Percentiles rank a stretch among this genome's conserved stretches.
Conservation (phyloP, 306 rosid species). For the Vigna mungo region DNA sequence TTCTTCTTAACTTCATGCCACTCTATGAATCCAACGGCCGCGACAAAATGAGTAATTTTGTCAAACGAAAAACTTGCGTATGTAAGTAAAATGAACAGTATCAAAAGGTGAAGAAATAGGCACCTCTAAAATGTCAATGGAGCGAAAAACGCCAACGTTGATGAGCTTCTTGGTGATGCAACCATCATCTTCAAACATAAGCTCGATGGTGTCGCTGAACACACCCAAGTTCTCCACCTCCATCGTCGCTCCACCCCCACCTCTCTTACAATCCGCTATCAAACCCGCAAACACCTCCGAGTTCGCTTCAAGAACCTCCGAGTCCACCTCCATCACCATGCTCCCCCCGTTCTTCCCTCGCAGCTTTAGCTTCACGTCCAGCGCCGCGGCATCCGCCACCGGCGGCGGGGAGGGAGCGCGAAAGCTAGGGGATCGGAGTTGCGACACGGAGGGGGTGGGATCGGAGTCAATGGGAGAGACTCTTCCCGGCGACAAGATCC, state of each 20-base stretch:
- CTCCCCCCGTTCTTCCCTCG: constrained; percentile 10
- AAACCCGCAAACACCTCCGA: constrained; percentile 30
- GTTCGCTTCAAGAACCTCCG: constrained; percentile 2
- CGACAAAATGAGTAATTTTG: background rate
- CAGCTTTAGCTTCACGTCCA: constrained; percentile 5
- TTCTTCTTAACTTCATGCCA: background rate
- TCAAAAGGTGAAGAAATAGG: background rate
- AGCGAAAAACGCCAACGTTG: background rate
- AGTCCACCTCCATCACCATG: constrained; percentile 14
- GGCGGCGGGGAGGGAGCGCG: background rate
- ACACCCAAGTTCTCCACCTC: constrained; percentile 8
- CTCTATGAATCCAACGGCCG: background rate
- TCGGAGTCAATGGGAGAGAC: constrained; percentile 21
- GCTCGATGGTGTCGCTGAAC: constrained; percentile 2
- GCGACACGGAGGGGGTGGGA: background rate
- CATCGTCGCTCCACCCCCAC: constrained; percentile 4
- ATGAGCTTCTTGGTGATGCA: constrained; percentile 2
- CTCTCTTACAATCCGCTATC: constrained; percentile 19
- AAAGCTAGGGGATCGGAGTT: background rate
- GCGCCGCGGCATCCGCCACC: background rate
- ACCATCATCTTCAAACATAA: constrained; percentile 11
- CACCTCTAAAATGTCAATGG: constrained; percentile 8
- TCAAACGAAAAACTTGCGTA: background rate
- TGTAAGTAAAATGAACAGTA: background rate
- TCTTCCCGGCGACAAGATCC: constrained; percentile 17